phyloP scores from a whole-genome alignment of 345 rosid genomes.

The Euphorbia lathyris region DNA sequence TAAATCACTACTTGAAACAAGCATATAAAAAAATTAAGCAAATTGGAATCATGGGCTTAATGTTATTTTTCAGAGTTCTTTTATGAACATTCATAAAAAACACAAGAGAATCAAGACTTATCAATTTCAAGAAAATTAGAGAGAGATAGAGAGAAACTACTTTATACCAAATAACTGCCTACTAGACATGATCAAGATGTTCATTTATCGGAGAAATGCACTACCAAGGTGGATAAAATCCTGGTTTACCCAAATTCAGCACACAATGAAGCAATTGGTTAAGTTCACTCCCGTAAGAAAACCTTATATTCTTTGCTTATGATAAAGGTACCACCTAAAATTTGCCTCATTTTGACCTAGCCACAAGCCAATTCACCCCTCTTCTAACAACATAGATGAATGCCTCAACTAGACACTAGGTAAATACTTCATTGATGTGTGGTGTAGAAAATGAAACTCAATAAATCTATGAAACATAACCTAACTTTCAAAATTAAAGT shows the following conservation, averaged over 20 bases:
- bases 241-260: background rate
- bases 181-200: background rate
- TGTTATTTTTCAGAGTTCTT: background rate
- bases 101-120: background rate
- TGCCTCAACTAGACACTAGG: background rate
- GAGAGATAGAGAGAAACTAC: background rate
- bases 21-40: background rate
- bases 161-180: background rate
- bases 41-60: background rate
- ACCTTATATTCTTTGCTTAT: background rate
- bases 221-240: background rate
- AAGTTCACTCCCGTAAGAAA: background rate
- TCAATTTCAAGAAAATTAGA: background rate
- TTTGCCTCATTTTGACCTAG: background rate
- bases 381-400: background rate
- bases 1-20: conserved; percentile 4
- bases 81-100: background rate
- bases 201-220: background rate
- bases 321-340: background rate
- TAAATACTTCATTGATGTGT: background rate
- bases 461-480: background rate
- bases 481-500: background rate
- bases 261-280: background rate
- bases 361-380: background rate
- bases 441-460: background rate